Conservation (phyloP, 2,329 filamentous ascomycete genomes). For the Phaeophleospora eucalypticola region DNA sequence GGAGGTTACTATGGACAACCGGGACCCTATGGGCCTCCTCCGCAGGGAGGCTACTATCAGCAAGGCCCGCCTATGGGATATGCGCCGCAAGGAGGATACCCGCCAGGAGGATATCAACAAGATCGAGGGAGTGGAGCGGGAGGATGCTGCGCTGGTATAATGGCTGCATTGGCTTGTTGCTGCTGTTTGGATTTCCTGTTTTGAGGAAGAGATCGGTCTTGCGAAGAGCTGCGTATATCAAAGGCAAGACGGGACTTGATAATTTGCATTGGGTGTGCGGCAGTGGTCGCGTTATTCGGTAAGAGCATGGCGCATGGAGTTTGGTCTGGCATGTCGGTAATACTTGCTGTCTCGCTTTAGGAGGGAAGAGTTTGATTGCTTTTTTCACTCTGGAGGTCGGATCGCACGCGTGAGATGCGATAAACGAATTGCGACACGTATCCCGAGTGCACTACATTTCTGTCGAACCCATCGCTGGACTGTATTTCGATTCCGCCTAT, state of each 20-base stretch:
- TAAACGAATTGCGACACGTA: no score
- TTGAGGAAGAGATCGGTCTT: constrained; percentile 1
- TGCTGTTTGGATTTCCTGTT: constrained; percentile 43
- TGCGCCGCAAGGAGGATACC: constrained; percentile 35
- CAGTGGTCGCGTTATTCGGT: background rate
- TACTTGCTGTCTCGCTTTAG: no score
- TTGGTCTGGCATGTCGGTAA: no score
- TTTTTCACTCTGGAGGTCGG: no score
- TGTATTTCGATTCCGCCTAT: no score
- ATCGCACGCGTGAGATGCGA: no score
- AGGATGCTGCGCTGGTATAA: constrained; percentile 13
- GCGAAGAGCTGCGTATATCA: background rate
- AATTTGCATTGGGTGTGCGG: background rate
- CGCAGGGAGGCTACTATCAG: constrained; percentile 33
- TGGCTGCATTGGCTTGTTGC: constrained; percentile 39
- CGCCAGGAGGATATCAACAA: constrained; percentile 19
- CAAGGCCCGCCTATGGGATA: constrained; percentile 32
- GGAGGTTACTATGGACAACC: constrained; percentile 20
- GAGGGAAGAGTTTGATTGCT: no score
- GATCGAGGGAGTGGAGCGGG: background rate
- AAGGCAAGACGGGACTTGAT: background rate
- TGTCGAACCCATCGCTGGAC: no score
- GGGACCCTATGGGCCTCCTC: constrained; percentile 9
- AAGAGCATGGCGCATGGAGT: background rate
- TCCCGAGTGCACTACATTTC: no score